Conservation (phyloP, 2,329 filamentous ascomycete species). For the Neofusicoccum cordaticola region DNA sequence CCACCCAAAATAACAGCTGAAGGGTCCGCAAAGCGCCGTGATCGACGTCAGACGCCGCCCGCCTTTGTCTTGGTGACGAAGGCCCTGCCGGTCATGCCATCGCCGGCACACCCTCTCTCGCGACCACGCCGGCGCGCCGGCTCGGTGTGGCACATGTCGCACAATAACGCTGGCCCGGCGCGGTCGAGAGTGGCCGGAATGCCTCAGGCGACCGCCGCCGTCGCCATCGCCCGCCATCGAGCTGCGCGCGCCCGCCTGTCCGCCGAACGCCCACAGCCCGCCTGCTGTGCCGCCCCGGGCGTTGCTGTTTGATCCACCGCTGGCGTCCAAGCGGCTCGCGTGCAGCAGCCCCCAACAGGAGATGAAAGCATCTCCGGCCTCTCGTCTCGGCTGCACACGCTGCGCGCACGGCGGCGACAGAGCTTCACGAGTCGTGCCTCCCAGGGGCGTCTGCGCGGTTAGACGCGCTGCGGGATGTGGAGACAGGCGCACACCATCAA, state of each 20-base stretch:
- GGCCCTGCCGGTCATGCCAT: constrained; percentile 13
- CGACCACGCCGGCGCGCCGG: background rate
- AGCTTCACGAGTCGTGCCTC: constrained; percentile 11
- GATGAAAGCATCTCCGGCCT: constrained; percentile 4
- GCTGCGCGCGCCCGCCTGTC: background rate
- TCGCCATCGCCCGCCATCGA: too few relatives aligned
- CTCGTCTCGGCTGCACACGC: background rate
- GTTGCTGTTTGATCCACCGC: constrained; percentile 4
- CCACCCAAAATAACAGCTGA: constrained; percentile 9
- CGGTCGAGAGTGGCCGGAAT: background rate
- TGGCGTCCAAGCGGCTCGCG: background rate
- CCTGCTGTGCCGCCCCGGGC: background rate
- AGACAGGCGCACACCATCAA: background rate
- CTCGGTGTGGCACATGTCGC: constrained; percentile 8
- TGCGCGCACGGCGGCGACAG: background rate
- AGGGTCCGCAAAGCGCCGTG: constrained; percentile 7
- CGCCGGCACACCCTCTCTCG: constrained; percentile 6
- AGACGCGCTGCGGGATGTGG: constrained; percentile 10
- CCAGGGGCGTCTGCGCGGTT: constrained; percentile 3
- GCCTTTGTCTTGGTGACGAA: constrained; percentile 8
- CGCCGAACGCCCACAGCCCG: background rate
- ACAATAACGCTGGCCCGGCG: constrained; percentile 2
- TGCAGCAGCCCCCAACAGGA: background rate
- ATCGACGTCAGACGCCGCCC: constrained; percentile 15
- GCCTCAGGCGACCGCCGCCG: background rate